Percentiles rank a stretch among this genome's conserved stretches.
These are phyloP conservation scores for Saposhnikovia divaricata DNA, from an alignment of 129 eudicot species.

Conservation along the genomic window DNA sequence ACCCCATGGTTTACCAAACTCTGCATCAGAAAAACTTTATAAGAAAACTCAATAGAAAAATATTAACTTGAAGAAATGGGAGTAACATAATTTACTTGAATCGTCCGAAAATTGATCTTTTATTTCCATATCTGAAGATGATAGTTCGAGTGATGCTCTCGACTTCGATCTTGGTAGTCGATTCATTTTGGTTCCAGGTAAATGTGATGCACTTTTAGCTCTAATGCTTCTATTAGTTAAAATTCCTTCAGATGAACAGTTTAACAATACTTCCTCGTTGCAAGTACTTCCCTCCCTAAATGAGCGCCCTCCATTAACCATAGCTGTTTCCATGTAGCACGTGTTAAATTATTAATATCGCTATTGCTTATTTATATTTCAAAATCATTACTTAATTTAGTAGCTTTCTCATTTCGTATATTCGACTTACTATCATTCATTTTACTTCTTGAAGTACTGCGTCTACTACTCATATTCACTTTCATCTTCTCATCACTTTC, in stretches of 20 bases:
- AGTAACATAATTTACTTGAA: conserved; percentile 38
- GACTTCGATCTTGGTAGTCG: conserved; percentile 33
- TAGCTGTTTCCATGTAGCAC: conserved; percentile 22
- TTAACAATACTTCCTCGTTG: conserved; percentile 12
- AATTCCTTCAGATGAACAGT: conserved; percentile 26
- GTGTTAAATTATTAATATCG: conserved; percentile 22
- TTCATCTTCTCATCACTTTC: conserved; percentile 25
- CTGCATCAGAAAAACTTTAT: conserved; percentile 33
- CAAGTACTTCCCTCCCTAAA: conserved; percentile 13
- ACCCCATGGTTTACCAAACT: conserved; percentile 31
- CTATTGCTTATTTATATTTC: conserved; percentile 16
- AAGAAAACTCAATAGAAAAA: conserved; percentile 6
- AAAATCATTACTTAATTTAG: conserved; percentile 10
- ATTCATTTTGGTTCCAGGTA: conserved; percentile 37
- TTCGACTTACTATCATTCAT: conserved; percentile 8
- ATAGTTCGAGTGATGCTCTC: conserved; percentile 39
- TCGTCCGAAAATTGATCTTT: conserved; percentile 30
- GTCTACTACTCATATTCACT: conserved; percentile 16
- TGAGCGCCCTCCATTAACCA: conserved; percentile 18
- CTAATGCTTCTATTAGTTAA: conserved; percentile 30
- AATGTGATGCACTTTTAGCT: conserved; percentile 35
- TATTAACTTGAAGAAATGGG: background rate
- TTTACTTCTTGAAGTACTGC: conserved; percentile 17
- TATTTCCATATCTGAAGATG: conserved; percentile 31
- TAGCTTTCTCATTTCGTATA: background rate